Evolutionary conservation across 495 filamentous ascomycete species (phyloP).

Genomic region (Rhizodiscina lignyota): DNA sequence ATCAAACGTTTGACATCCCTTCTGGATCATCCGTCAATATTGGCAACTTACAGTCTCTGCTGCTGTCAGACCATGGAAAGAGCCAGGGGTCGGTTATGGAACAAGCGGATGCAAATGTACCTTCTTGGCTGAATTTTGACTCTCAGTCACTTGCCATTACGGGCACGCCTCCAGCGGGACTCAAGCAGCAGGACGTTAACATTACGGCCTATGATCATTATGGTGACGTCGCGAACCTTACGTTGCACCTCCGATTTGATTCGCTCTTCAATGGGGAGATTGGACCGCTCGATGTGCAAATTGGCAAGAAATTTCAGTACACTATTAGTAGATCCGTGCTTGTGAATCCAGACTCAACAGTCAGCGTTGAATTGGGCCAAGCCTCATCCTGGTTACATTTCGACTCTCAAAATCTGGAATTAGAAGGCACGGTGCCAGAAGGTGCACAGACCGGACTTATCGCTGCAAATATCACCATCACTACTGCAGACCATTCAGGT

Average conservation of each 20-base stretch:
- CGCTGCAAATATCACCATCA: too few species aligned
- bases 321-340: neutral
- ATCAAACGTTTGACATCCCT: neutral
- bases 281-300: neutral
- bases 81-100: neutral
- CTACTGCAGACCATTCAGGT: too few species aligned
- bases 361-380: neutral
- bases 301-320: neutral
- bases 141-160: neutral
- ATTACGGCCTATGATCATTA: constrained; percentile 21
- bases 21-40: neutral
- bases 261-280: neutral
- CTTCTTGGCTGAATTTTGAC: neutral
- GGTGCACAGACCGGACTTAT: too few species aligned
- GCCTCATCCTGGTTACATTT: neutral
- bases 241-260: neutral
- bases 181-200: constrained; percentile 36
- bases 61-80: neutral
- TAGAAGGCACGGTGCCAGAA: too few species aligned
- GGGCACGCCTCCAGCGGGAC: neutral
- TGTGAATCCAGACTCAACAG: neutral
- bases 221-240: neutral
- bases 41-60: neutral
- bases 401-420: too few species aligned
- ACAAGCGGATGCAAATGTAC: neutral